Evolutionary conservation across 306 rosid genomes (phyloP).

Genomic region (Crataegus laevigata): DNA sequence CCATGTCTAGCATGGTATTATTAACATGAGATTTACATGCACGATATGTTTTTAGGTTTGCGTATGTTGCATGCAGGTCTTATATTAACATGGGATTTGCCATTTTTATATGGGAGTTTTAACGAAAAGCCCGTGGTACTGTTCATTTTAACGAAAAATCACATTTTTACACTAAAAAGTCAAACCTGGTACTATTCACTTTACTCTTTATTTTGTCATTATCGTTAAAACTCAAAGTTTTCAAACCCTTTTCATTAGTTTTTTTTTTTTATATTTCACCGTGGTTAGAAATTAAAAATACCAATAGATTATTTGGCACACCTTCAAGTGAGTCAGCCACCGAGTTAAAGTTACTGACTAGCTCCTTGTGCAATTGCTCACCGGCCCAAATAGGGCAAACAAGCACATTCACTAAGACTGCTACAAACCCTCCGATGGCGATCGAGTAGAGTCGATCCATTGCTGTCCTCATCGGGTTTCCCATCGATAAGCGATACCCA

Average conservation of each 20-base stretch:
- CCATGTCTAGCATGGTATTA: neutral
- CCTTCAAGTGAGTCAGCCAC: conserved; percentile 73
- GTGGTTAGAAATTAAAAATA: neutral
- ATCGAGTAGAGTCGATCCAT: conserved; percentile 56
- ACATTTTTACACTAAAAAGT: too few species aligned
- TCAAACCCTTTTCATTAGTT: too few species aligned
- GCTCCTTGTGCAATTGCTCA: conserved; percentile 47
- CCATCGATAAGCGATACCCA: conserved; percentile 50
- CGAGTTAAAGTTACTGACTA: conserved; percentile 40
- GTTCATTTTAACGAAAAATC: too few species aligned
- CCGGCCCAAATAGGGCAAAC: conserved; percentile 78
- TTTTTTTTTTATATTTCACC: neutral
- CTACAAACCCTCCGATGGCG: conserved; percentile 60
- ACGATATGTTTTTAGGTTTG: too few species aligned
- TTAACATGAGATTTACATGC: neutral
- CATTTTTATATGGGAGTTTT: too few species aligned
- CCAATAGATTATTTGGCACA: neutral
- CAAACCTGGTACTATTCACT: too few species aligned
- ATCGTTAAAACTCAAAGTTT: too few species aligned
- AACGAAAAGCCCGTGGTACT: too few species aligned
- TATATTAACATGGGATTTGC: too few species aligned
- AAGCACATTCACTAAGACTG: conserved; percentile 51
- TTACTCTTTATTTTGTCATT: too few species aligned
- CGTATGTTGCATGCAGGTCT: too few species aligned
- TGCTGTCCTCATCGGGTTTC: conserved; percentile 50